A percentile compares a stretch with the other conserved stretches of the same genome.
Conservation (phyloP, 768 basidiomycete species). For the Suillus placidus region DNA sequence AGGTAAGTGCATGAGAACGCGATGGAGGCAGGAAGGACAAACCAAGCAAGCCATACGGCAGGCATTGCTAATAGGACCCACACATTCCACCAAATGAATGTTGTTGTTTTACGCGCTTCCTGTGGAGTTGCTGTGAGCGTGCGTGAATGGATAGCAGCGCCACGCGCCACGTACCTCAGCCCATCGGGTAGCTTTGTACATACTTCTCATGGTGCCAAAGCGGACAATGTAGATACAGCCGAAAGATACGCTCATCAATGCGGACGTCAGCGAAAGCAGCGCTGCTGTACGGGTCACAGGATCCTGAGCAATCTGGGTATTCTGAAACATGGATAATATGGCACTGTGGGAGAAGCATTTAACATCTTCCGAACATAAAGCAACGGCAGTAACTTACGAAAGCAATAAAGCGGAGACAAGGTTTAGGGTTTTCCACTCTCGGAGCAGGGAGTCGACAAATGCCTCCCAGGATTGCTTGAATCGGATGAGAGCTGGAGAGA, state of each 20-base stretch:
- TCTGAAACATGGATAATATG: slow-evolving; percentile 71
- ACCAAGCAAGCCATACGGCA: slow-evolving; percentile 73
- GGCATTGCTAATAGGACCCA: slow-evolving; percentile 73
- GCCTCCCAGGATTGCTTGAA: slow-evolving; percentile 72
- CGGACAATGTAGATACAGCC: slow-evolving; percentile 76
- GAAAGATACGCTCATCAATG: slow-evolving; percentile 70
- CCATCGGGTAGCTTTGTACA: slow-evolving; percentile 73
- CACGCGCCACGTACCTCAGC: slow-evolving; percentile 53
- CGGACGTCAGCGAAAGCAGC: slow-evolving; percentile 64
- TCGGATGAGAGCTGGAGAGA: slow-evolving; percentile 63
- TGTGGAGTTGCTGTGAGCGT: slow-evolving; percentile 24
- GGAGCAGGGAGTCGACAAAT: slow-evolving; percentile 68
- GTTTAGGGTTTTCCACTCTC: slow-evolving; percentile 79
- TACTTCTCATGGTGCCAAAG: slow-evolving; percentile 72
- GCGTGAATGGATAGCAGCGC: background rate
- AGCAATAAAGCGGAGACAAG: slow-evolving; percentile 67
- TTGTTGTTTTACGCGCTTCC: slow-evolving; percentile 59
- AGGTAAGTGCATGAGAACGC: background rate
- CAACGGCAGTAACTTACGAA: slow-evolving; percentile 40
- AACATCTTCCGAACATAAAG: background rate
- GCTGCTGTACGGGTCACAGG: slow-evolving; percentile 65
- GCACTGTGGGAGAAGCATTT: slow-evolving; percentile 43
- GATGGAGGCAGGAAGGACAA: slow-evolving; percentile 12
- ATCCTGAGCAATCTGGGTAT: slow-evolving; percentile 50
- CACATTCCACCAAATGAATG: slow-evolving; percentile 61